Evolutionary conservation across 2,329 filamentous ascomycete genomes (phyloP), one percentile per base, ranked within the genome.

Genomic region (Magnaporthiopsis rhizophila): DNA sequence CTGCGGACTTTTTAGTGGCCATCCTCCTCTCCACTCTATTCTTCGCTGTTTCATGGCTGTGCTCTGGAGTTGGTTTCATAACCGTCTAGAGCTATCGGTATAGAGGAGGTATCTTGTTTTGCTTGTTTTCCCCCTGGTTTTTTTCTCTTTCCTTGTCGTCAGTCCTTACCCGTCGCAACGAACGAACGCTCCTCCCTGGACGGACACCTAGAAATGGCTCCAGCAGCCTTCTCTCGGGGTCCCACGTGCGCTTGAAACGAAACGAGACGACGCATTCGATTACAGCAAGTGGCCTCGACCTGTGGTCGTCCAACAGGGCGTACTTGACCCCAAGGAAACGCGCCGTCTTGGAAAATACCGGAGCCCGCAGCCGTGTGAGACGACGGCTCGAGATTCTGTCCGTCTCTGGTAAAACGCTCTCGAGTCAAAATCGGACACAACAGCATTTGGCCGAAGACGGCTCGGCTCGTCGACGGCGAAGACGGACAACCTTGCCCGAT

Each of bases 31-130:
- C 30, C 30, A 30, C 30, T 30, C 6, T 50, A 18, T 50, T 30
- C 50, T 24, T 62, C 12, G 57, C 30, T 60, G 9, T 62, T 62
- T 56, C 12, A 26, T 50, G 24, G 13, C 60, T n/a, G 15, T 62
- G 50, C 28, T 63, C 61, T 21, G 58, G 30, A 60, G 28, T 60
- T 60, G 26, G 30, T 59, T 59, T 59, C 58, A 59, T 30, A 60
- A 60, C 30, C 12, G 13, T 15, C 28, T 59, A 34, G 28, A 28
- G 58, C 30, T 53, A 24, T 6, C 18, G 45, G 45, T 53, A 24
- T 53, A 53, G 45, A 53, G 45, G 45, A 53, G 45, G 45, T 53
- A 53, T 9, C 45, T 24, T n/a, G 45, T 53, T 24, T 53, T 53
- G 45, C 15, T 28, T 32, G 26, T 32, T 59, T 32, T n/a, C 26